These are phyloP conservation scores for Melastoma malabathricum DNA, from an alignment of 345 rosid genomes.

Conservation along the genomic window DNA sequence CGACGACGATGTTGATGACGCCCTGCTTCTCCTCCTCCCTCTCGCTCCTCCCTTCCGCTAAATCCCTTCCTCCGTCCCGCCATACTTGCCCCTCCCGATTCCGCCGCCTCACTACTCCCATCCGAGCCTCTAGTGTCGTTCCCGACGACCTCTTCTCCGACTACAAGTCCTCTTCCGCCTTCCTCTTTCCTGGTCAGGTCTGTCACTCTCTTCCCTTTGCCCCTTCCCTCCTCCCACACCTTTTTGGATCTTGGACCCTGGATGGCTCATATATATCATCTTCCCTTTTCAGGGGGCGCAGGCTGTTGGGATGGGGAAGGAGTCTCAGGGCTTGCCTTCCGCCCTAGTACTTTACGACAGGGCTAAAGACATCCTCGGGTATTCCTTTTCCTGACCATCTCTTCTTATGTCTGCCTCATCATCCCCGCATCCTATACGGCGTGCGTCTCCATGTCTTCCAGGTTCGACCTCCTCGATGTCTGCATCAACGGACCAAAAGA, in stretches of 20 bases:
- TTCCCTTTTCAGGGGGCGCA: constrained; percentile 67
- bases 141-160: constrained; percentile 51
- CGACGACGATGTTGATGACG: neutral
- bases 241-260: neutral
- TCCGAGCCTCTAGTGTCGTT: constrained; percentile 1
- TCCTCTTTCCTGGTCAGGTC: constrained; percentile 97
- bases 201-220: neutral
- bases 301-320: constrained; percentile 95
- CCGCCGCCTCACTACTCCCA: neutral
- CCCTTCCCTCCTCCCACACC: neutral
- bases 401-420: neutral
- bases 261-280: neutral
- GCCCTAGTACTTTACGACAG: constrained; percentile 68
- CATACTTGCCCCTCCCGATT: neutral
- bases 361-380: constrained; percentile 81
- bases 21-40: constrained; percentile 3
- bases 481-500: constrained; percentile 89
- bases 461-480: constrained; percentile 89
- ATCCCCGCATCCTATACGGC: neutral
- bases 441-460: constrained; percentile 18
- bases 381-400: neutral
- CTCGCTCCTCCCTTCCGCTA: neutral
- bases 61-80: constrained; percentile 1
- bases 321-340: constrained; percentile 57
- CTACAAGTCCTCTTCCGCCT: constrained; percentile 66